Conservation (phyloP, 2,329 filamentous ascomycete genomes). For the Zopfia rhizophila region DNA sequence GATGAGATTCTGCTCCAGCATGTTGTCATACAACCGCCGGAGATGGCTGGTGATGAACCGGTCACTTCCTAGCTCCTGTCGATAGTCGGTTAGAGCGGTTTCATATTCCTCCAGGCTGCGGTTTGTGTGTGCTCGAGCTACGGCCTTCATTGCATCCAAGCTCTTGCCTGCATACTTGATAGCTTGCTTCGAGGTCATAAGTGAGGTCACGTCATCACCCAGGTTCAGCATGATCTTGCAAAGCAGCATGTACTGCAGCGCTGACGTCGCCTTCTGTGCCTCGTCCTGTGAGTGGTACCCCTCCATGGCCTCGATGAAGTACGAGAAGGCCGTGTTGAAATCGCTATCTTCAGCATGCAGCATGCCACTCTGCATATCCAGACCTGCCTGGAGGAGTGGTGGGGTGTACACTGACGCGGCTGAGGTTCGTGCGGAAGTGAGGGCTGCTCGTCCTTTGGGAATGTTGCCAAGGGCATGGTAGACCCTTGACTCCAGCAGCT, state of each 20-base stretch:
- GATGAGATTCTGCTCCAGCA: constrained; percentile 99
- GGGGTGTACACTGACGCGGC: constrained; percentile 98
- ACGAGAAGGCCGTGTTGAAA: constrained; percentile 98
- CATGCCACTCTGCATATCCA: constrained; percentile 99
- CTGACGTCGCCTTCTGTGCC: constrained; percentile 87
- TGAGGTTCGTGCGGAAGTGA: constrained; percentile 93
- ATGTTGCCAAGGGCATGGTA: constrained; percentile 98
- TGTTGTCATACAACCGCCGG: constrained; percentile 93
- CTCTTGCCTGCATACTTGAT: constrained; percentile 95
- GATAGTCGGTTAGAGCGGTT: constrained; percentile 86
- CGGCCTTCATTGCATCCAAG: constrained; percentile 98
- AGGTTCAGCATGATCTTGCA: constrained; percentile 99
- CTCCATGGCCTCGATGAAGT: constrained; percentile 99
- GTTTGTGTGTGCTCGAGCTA: constrained; percentile 94
- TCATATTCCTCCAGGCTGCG: constrained; percentile 98
- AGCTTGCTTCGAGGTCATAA: constrained; percentile 96
- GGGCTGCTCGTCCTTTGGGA: constrained; percentile 90
- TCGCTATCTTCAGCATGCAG: constrained; percentile 98
- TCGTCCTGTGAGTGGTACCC: constrained; percentile 96
- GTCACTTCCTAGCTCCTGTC: constrained; percentile 92
- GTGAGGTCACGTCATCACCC: constrained; percentile 92
- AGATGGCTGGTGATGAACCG: constrained; percentile 97
- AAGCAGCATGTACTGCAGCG: constrained; percentile 98
- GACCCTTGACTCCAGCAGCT: constrained; percentile 94
- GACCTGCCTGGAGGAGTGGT: constrained; percentile 90